Evolutionary conservation across 1,139 yeast genomes (phyloP), one percentile per base, ranked within the genome.

Genomic region (Zygosaccharomyces sapae): DNA sequence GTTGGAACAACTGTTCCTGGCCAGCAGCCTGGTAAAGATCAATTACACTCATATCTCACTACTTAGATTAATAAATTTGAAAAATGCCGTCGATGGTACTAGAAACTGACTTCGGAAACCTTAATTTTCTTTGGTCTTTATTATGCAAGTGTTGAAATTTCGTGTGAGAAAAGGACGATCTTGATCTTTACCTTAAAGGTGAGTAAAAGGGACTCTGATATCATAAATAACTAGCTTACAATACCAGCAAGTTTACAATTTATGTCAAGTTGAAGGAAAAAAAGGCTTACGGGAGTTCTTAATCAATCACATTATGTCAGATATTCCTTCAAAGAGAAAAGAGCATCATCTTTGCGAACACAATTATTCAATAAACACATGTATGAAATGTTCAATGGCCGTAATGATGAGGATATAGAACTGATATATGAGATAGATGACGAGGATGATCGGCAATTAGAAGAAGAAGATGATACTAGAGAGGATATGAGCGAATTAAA

Each of bases 301-400:
- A 16, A 5, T 16, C 10, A 27, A 3, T 2, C 8, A 29, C 33
- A 33, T 30, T 9, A 48, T 48, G 51, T 41, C 47, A 30, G 39
- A 37, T 41, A 41, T 46, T 12, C 52, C 53, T 18, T 36, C 38
- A 41, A 66, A 77, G 42, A 71, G 92, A 53, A 80, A 53, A 70
- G 95, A 61, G 90, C 94, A 0, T 79, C 83, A 51, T 83, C 92
- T 3, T 68, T 86, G 46, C 73, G 95, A 55, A 76, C 89, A 0
- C 94, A 85, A 66, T 72, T 86, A 53, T 79, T 86, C 68, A 81
- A 77, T 63, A 81, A 77, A 55, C 67, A 66, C 50, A 62, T 67
- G 25, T 59, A 60, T 47, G 58, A 58, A 39, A 58, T 53, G 44
- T 55, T 57, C 40, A 49, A 53, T 13, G 45, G 49, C 12, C 39